phyloP scores from a whole-genome alignment of 2,329 filamentous ascomycete species.

The Xylariaceae sp. region DNA sequence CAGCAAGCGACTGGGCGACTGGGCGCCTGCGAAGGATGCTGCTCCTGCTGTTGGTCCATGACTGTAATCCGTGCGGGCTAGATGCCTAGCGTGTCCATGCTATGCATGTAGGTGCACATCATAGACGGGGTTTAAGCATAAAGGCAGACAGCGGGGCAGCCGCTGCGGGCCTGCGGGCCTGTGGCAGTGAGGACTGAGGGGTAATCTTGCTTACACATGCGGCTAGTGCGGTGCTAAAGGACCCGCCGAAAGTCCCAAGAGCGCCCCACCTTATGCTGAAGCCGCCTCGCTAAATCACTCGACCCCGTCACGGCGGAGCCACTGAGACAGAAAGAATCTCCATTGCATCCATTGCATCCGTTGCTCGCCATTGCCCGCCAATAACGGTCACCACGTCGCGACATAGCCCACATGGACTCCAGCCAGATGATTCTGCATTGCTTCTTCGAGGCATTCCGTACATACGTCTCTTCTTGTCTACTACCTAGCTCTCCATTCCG shows the following conservation, averaged over 20 bases:
- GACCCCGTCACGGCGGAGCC: background rate
- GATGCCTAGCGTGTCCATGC: background rate
- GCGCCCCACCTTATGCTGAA: background rate
- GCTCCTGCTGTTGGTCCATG: too few relatives aligned
- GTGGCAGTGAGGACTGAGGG: background rate
- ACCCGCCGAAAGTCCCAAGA: too few relatives aligned
- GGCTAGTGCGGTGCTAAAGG: background rate
- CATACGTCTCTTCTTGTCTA: too few relatives aligned
- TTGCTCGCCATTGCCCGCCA: background rate
- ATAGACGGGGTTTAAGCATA: background rate
- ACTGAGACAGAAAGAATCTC: conserved; percentile 1
- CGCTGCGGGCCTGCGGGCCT: too few relatives aligned
- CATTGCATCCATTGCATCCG: background rate
- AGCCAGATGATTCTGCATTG: background rate
- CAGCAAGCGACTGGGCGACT: background rate
- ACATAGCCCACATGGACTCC: background rate
- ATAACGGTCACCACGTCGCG: background rate
- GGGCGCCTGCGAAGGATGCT: too few relatives aligned
- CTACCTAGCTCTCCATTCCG: too few relatives aligned
- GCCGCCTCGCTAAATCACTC: background rate
- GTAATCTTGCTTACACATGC: background rate
- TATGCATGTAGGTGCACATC: background rate
- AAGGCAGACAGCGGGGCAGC: background rate
- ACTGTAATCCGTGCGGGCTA: background rate
- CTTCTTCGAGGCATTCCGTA: background rate